Evolutionary conservation across 441 rosid genomes (phyloP), one percentile per base, ranked within the genome.

Genomic region (Monsonia emarginata): DNA sequence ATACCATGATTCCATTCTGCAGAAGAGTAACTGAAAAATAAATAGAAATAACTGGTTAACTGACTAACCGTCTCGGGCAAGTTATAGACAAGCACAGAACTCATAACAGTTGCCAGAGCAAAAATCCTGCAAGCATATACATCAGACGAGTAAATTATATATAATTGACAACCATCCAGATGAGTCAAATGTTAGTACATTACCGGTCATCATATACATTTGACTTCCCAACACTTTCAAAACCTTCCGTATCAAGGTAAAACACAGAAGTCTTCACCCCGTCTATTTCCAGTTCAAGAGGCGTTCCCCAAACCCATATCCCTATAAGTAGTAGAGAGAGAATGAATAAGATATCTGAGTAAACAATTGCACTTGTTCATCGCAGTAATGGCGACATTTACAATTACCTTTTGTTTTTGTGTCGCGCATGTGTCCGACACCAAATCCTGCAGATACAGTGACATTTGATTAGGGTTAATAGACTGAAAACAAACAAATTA

Each of bases 371-470:
- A 31, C 6, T 38, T 52, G 11, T 65, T 65, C 69, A 50, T 18
- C 30, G 21, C 9, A 46, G 25, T 34, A 22, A 74, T 32, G 40
- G n/a, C 48, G 40, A 67, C 2, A 63, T 36, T 24, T 18, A n/a
- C 25, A 52, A 11, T 65, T 80, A 87, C 98, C 98, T 83, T 94
- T 94, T 42, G 99, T 94, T 83, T 91, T 91, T 69, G 99, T 94
- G 76, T 94, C 99, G 73, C 99, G 99, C 99, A 94, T 91, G 80
- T 94, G 99, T 56, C 99, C 99, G 75, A 94, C 99, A 65, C 99
- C 99, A 84, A 94, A 94, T 60, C 99, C 99, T 94, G 84, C 59
- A 66, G 18, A 3, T 40, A 48, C 64, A 68, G 27, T n/a, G 62
- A 75, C 69, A 67, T 27, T 63, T 31, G 63, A 54, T 36, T 30